Conservation (phyloP, 1,139 yeast genomes). For the Geotrichum klebahnii region DNA sequence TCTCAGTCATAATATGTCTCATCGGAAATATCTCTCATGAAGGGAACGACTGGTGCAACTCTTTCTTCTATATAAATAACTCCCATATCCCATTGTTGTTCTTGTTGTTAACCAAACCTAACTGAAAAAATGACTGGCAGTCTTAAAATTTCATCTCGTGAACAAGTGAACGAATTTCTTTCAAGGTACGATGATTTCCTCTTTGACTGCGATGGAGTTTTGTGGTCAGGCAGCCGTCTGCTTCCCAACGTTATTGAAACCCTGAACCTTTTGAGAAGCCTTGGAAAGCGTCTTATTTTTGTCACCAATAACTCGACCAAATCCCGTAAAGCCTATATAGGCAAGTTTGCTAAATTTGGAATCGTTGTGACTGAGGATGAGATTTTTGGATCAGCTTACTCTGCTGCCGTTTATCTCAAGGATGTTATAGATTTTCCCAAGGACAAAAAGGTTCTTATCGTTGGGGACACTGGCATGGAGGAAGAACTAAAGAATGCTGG, state of each 20-base stretch:
- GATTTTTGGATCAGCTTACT: constrained; percentile 87
- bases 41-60: too few species aligned
- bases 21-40: too few species aligned
- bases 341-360: constrained; percentile 74
- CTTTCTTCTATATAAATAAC: too few species aligned
- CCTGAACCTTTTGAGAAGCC: constrained; percentile 49
- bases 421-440: constrained; percentile 69
- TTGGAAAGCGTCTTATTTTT: constrained; percentile 67
- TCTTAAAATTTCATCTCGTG: constrained; percentile 45
- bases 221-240: constrained; percentile 76
- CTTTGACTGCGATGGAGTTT: constrained; percentile 90
- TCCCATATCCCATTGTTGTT: too few species aligned
- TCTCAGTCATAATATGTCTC: too few species aligned
- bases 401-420: constrained; percentile 80
- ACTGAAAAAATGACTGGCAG: constrained; percentile 33
- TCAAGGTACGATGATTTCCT: constrained; percentile 70
- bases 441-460: constrained; percentile 74
- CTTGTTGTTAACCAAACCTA: too few species aligned
- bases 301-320: constrained; percentile 96
- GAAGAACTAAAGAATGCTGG: constrained; percentile 69
- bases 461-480: constrained; percentile 80
- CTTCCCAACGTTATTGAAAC: constrained; percentile 73
- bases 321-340: constrained; percentile 69
- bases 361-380: constrained; percentile 62
- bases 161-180: constrained; percentile 53